Conservation (phyloP, 306 rosid species). For the Carpinus fangiana region DNA sequence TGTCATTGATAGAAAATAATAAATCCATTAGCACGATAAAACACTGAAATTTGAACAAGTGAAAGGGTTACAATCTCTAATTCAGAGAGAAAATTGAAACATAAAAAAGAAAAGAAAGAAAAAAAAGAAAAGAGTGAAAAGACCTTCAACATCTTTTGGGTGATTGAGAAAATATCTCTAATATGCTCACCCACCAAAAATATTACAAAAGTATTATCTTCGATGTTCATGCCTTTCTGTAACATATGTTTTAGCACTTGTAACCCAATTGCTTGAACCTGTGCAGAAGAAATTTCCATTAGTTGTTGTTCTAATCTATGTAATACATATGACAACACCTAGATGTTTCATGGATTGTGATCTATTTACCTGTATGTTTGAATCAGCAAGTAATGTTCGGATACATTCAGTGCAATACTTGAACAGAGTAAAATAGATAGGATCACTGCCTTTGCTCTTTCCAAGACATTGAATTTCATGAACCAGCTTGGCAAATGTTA, state of each 20-base stretch:
- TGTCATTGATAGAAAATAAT: slow-evolving; percentile 39
- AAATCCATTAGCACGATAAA: slow-evolving; percentile 32
- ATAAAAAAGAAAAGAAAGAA: slow-evolving; percentile 11
- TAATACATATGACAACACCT: slow-evolving; percentile 17
- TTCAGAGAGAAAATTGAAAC: slow-evolving; percentile 7
- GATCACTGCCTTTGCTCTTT: slow-evolving; percentile 41
- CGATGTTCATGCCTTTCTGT: slow-evolving; percentile 53
- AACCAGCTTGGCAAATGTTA: slow-evolving; percentile 62
- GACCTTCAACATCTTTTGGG: slow-evolving; percentile 69
- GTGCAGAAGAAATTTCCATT: slow-evolving; percentile 38
- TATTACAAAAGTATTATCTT: slow-evolving; percentile 56
- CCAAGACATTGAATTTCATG: slow-evolving; percentile 47
- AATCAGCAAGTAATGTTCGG: slow-evolving; percentile 60
- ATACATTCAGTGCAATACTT: slow-evolving; percentile 60
- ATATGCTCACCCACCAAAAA: slow-evolving; percentile 78
- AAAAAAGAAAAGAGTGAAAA: slow-evolving; percentile 15
- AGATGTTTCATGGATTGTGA: slow-evolving; percentile 21
- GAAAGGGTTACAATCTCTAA: slow-evolving; percentile 10
- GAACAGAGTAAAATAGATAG: slow-evolving; percentile 36
- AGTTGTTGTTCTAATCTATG: slow-evolving; percentile 27
- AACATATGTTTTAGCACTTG: slow-evolving; percentile 73
- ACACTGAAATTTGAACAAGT: slow-evolving; percentile 11
- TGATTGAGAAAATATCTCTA: slow-evolving; percentile 53
- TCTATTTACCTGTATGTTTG: slow-evolving; percentile 67
- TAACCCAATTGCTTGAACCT: slow-evolving; percentile 80